phyloP scores from a whole-genome alignment of 2,329 filamentous ascomycete genomes.

The Orbilia javanica region DNA sequence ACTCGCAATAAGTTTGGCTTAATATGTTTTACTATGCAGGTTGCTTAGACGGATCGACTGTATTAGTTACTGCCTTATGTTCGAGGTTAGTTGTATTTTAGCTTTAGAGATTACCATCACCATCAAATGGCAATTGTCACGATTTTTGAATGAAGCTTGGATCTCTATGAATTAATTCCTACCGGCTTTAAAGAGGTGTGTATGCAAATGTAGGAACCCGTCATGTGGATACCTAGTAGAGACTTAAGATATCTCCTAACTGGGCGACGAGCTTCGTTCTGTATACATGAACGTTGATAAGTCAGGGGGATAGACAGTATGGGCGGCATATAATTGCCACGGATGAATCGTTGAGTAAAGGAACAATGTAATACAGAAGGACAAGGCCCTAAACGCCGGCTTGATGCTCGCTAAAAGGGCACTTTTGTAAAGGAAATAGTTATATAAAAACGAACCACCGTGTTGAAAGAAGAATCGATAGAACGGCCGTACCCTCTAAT shows the following conservation, averaged over 20 bases:
- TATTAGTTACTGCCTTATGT: neutral
- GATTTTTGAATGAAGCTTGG: neutral
- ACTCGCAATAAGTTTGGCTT: neutral
- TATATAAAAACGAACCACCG: neutral
- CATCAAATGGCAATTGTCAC: neutral
- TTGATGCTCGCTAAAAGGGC: constrained; percentile 13
- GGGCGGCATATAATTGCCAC: neutral
- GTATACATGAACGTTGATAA: neutral
- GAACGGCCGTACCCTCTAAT: neutral
- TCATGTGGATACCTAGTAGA: neutral
- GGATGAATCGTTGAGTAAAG: neutral
- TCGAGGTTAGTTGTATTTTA: constrained; percentile 3
- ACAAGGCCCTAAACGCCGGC: neutral
- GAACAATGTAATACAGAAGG: neutral
- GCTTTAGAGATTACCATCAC: neutral
- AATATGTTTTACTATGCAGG: neutral
- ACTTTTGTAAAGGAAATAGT: neutral
- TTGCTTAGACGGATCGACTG: neutral
- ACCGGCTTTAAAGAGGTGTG: neutral
- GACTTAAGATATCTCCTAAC: no score
- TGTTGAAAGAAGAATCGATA: neutral
- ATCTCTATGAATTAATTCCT: neutral
- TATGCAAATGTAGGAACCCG: neutral
- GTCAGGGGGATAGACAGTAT: neutral
- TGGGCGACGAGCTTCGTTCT: neutral